These are phyloP conservation scores for Boletus sp. DNA, from an alignment of 768 basidiomycete species.

Conservation along the genomic window DNA sequence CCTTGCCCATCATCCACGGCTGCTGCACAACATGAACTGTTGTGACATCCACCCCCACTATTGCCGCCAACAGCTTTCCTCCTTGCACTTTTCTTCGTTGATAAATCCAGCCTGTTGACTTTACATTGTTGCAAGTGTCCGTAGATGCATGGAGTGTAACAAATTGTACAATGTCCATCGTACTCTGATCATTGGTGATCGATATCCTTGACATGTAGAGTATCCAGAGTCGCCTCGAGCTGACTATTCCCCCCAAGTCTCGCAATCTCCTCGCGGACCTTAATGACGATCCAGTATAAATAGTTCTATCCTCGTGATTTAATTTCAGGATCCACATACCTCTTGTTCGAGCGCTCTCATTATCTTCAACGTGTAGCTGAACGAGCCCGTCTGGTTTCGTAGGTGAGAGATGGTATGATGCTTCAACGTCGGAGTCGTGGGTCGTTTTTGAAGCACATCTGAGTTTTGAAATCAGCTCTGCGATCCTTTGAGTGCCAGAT, in stretches of 20 bases:
- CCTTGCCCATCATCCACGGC: no score
- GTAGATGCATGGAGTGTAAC: not conserved
- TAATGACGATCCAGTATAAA: not conserved
- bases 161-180: not conserved
- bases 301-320: not conserved
- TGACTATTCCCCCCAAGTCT: conserved; percentile 74
- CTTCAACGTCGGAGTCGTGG: conserved; percentile 81
- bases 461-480: not conserved
- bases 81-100: no score
- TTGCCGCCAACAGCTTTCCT: no score
- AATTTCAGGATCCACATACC: conserved; percentile 14
- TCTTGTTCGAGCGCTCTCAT: conserved; percentile 65
- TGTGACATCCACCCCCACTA: no score
- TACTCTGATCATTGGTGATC: not conserved
- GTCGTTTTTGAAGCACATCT: conserved; percentile 94
- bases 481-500: not conserved
- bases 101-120: no score
- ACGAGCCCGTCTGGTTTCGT: conserved; percentile 70
- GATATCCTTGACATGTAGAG: conserved; percentile 42
- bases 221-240: conserved; percentile 57
- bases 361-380: conserved; percentile 79
- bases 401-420: conserved; percentile 79
- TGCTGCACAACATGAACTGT: no score
- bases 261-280: conserved; percentile 61
- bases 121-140: not conserved